phyloP scores from a whole-genome alignment of 2,329 filamentous ascomycete species.

The Meredithiella fracta region DNA sequence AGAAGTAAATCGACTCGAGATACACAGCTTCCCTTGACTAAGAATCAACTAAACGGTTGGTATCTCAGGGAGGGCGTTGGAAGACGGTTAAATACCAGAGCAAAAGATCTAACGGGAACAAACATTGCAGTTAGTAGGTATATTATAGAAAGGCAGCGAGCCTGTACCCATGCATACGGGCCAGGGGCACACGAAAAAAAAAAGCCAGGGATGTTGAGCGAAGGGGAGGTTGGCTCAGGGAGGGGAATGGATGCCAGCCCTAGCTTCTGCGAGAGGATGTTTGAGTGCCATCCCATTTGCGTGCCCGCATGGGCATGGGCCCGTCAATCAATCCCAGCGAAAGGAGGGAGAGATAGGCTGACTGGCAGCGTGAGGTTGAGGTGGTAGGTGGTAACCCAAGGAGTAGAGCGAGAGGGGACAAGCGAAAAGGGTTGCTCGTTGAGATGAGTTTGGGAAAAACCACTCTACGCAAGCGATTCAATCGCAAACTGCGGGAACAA shows the following conservation, averaged over 20 bases:
- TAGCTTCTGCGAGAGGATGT: background rate
- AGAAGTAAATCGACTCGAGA: conserved; percentile 15
- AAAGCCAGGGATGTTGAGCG: conserved; percentile 4
- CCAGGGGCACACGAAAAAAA: conserved; percentile 6
- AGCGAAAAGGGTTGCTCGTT: background rate
- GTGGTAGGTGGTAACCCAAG: background rate
- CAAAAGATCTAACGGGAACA: conserved; percentile 12
- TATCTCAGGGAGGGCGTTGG: conserved; percentile 15
- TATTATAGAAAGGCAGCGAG: conserved; percentile 9
- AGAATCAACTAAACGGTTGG: conserved; percentile 13
- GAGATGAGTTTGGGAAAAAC: background rate
- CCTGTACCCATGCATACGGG: conserved; percentile 4
- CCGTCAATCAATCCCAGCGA: background rate
- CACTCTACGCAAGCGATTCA: background rate
- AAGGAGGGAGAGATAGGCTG: background rate
- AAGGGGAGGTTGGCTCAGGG: conserved; percentile 14
- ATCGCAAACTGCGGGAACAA: background rate
- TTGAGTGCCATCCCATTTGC: conserved; percentile 5
- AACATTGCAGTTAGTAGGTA: conserved; percentile 13
- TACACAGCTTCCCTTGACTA: conserved; percentile 14
- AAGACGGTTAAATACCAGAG: conserved; percentile 15
- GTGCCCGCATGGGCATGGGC: conserved; percentile 4
- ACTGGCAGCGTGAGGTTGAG: no score
- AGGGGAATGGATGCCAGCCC: conserved; percentile 14
- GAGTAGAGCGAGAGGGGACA: background rate